phyloP scores from a whole-genome alignment of 1,139 yeast genomes.

The Suhomyces guaymorum region DNA sequence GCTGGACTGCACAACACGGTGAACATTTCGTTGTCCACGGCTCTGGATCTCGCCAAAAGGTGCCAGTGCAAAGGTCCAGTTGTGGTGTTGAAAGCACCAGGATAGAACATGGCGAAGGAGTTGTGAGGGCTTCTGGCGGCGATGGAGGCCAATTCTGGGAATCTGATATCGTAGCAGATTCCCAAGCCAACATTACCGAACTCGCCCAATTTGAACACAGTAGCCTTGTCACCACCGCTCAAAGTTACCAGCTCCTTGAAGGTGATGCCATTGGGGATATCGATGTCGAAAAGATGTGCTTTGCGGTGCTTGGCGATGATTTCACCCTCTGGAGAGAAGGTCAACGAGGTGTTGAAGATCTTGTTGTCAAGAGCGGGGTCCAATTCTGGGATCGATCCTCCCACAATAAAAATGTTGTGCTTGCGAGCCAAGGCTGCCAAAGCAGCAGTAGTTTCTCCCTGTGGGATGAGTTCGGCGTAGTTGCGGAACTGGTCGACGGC shows the following conservation, averaged over 20 bases:
- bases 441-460: conserved; percentile 65
- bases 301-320: conserved; percentile 85
- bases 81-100: conserved; percentile 94
- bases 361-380: conserved; percentile 51
- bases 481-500: conserved; percentile 82
- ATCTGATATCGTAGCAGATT: conserved; percentile 89
- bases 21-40: conserved; percentile 85
- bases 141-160: conserved; percentile 83
- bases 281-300: conserved; percentile 87
- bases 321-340: conserved; percentile 70
- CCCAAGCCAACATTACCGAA: conserved; percentile 84
- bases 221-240: conserved; percentile 76
- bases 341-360: conserved; percentile 78
- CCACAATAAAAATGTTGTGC: conserved; percentile 64
- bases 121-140: conserved; percentile 69
- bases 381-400: conserved; percentile 89
- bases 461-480: conserved; percentile 76
- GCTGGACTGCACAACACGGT: conserved; percentile 88
- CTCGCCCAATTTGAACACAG: conserved; percentile 68
- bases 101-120: conserved; percentile 88
- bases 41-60: conserved; percentile 78
- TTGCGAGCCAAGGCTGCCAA: conserved; percentile 65
- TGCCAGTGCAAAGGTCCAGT: conserved; percentile 97
- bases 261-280: conserved; percentile 84
- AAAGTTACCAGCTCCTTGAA: conserved; percentile 80